Evolutionary conservation across 352 stramenopile genomes (phyloP).

Genomic region (Thalassiosira hispida): DNA sequence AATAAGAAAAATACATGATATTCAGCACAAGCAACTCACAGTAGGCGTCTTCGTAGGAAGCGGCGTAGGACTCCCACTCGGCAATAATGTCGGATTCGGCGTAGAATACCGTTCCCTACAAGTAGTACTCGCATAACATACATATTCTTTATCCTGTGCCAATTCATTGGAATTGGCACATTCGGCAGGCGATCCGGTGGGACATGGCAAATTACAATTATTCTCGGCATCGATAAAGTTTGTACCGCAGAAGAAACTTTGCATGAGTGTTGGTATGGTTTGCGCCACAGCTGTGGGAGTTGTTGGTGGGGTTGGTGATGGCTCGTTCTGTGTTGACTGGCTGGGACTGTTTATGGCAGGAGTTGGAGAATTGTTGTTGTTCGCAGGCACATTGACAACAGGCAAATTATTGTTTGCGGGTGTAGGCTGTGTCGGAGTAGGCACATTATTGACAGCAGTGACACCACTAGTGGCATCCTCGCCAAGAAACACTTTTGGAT

Average conservation of each 20-base stretch:
- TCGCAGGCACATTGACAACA: too few relatives aligned
- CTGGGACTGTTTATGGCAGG: not conserved
- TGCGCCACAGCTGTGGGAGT: not conserved
- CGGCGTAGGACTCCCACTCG: not conserved
- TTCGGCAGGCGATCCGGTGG: not conserved
- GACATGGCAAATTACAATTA: not conserved
- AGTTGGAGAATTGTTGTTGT: not conserved
- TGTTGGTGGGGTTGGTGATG: constrained; percentile 6
- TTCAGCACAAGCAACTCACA: not conserved
- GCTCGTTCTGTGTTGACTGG: not conserved
- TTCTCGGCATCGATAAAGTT: not conserved
- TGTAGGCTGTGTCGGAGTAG: not conserved
- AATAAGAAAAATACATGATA: not conserved
- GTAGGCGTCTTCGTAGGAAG: not conserved
- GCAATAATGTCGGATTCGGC: not conserved
- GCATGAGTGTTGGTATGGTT: not conserved
- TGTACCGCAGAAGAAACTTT: not conserved
- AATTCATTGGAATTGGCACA: not conserved
- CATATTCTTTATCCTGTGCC: not conserved
- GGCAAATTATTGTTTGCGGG: not conserved
- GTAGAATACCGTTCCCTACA: not conserved
- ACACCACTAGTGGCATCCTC: not conserved
- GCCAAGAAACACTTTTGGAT: constrained; percentile 19
- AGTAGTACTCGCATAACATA: not conserved
- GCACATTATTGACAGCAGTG: too few relatives aligned